Evolutionary conservation across 2,329 filamentous ascomycete genomes (phyloP), one percentile per base, ranked within the genome.

Genomic region (Dothideomycetidae sp.): DNA sequence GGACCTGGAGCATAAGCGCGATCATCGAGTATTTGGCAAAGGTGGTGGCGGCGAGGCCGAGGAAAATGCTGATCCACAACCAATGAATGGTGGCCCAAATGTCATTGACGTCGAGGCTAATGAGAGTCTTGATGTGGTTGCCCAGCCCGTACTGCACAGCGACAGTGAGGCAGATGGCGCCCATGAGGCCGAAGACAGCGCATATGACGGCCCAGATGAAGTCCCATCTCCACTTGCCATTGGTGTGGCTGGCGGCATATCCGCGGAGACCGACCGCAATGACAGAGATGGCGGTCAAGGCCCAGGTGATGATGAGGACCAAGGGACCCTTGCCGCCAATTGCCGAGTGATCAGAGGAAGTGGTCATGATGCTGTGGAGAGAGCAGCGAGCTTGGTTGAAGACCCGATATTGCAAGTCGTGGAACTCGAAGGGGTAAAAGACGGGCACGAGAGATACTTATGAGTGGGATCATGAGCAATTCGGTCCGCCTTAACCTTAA

Each of bases 101-200:
- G 10, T 36, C 15, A 13, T 38, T 29, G 3, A 38, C 13, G 21
- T n/a, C 21, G 5, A 29, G 15, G 3, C 9, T 23, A 15, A 23
- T 53, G n/a, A 38, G n/a, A 15, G 12, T 26, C n/a, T 15, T 21
- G 15, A 32, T 29, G 19, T 38, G 36, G n/a, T 38, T 32, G 10
- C 36, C 36, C 16, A 38, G 18, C 10, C 36, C 36, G n/a, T 32
- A 23, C 11, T 31, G 16, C 11, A 38, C 16, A 3, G 36, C 29
- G 5, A 38, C 29, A n/a, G 36, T 38, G 36, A 28, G 32, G 7
- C 29, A 28, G 12, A 31, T 28, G n/a, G 36, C 31, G 12, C 49
- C 50, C 5, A 29, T 29, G 18, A 38, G 26, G 31, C 36, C 18
- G 26, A 28, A 38, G 13, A 32, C 11, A 12, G 16, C 32, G n/a